Conservation (phyloP, 768 basidiomycete species). For the Boletus sp. region DNA sequence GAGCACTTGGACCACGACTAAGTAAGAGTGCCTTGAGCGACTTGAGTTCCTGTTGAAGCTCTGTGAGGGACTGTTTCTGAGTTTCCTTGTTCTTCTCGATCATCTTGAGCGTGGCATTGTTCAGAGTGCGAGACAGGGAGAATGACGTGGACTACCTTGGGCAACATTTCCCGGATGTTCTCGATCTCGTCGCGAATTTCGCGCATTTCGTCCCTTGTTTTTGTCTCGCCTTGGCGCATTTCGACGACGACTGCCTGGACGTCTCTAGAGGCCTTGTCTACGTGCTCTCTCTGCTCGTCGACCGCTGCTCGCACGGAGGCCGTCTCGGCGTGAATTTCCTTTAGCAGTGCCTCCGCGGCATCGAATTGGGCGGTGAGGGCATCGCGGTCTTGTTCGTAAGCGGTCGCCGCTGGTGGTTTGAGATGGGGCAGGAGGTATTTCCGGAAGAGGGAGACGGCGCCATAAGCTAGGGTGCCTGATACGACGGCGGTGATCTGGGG, state of each 20-base stretch:
- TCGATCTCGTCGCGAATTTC: constrained; percentile 91
- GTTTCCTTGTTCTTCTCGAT: constrained; percentile 88
- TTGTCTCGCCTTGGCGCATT: constrained; percentile 73
- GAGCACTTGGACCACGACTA: constrained; percentile 55
- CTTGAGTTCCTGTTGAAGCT: constrained; percentile 91
- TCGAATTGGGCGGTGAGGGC: constrained; percentile 87
- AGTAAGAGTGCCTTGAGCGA: constrained; percentile 88
- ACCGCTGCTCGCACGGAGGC: constrained; percentile 67
- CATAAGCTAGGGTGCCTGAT: constrained; percentile 81
- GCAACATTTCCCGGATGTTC: constrained; percentile 86
- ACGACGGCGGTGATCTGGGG: constrained; percentile 86
- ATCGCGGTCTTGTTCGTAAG: constrained; percentile 86
- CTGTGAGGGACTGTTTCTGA: constrained; percentile 77
- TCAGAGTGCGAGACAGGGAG: not conserved
- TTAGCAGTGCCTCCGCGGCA: constrained; percentile 75
- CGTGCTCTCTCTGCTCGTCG: constrained; percentile 69
- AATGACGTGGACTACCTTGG: constrained; percentile 58
- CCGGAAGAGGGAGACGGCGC: constrained; percentile 77
- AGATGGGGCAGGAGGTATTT: constrained; percentile 92
- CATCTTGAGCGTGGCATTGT: constrained; percentile 53
- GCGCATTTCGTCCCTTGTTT: constrained; percentile 82
- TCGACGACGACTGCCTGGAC: constrained; percentile 71
- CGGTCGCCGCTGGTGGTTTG: constrained; percentile 79
- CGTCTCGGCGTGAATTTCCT: constrained; percentile 78
- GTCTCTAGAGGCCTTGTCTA: constrained; percentile 68